Conservation (phyloP, 345 rosid species). For the Lumnitzera racemosa region DNA sequence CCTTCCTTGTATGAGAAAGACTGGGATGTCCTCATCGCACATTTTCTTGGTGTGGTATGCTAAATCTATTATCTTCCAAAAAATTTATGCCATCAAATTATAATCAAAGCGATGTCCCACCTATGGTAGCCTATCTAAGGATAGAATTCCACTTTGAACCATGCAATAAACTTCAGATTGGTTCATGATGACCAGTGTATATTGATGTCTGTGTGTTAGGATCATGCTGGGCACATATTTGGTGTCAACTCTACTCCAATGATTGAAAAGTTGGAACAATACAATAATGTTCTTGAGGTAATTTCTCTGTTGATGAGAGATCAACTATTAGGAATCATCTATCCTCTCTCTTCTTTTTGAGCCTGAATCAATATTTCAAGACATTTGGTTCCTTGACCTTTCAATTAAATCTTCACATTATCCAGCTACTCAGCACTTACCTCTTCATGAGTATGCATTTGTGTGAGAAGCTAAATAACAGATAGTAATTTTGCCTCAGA, state of each 20-base stretch:
- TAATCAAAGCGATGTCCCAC: too few species aligned
- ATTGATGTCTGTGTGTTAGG: slow-evolving; percentile 36
- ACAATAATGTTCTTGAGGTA: slow-evolving; percentile 72
- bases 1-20: slow-evolving; percentile 68
- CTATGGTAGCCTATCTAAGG: too few species aligned
- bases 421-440: too few species aligned
- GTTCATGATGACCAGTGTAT: background rate
- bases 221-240: slow-evolving; percentile 91
- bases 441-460: background rate
- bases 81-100: too few species aligned
- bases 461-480: background rate
- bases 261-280: slow-evolving; percentile 84
- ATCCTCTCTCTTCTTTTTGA: too few species aligned
- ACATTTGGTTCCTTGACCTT: too few species aligned
- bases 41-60: slow-evolving; percentile 95
- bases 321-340: too few species aligned
- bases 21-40: slow-evolving; percentile 95
- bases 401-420: too few species aligned
- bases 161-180: background rate
- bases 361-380: too few species aligned
- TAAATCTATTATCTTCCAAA: background rate
- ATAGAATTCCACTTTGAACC: background rate
- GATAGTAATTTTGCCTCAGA: slow-evolving; percentile 25
- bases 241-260: slow-evolving; percentile 83
- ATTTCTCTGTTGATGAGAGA: slow-evolving; percentile 12